Evolutionary conservation across 176 grass and related monocot species (phyloP), one percentile per base, ranked within the genome.

Genomic region (Eleusine coracana): DNA sequence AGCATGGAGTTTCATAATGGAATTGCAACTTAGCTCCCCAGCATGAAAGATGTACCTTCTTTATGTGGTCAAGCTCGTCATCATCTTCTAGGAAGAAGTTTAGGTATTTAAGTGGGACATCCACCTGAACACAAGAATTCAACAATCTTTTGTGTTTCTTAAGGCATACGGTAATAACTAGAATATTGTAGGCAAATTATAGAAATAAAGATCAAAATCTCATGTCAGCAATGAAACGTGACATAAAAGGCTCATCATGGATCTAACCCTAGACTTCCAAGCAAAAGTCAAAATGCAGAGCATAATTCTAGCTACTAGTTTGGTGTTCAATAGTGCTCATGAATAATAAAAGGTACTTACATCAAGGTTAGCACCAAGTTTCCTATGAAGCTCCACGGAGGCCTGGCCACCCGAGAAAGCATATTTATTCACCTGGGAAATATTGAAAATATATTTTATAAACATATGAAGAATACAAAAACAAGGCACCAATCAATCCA

Each of bases 71-170:
- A 8, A 99, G 93, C 70, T 94, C 93, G 7, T 84, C 89, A 73
- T 96, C 96, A 72, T 99, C 93, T 65, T 99, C 96, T 78, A 99
- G 93, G 89, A 99, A 99, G 89, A 99, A 99, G 92, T 89, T 87
- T 29, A 99, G 71, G 67, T 92, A 99, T 67, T 99, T 99, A 58
- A 96, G 71, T 64, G 96, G 77, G 76, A 99, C 92, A 87, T 99
- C 96, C 60, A 99, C 96, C 92, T 96, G 63, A 86, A 84, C 41
- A 44, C 41, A 44, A 44, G 41, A 44, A 44, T 44, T 44, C 41
- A 44, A 44, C 41, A 44, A 44, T 44, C 41, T 44, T 44, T 44
- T 10, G 41, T 44, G 41, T 44, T 44, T 44, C 41, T 44, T 44
- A 44, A 44, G 5, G 3, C 41, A 44, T 44, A 44, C 41, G 41